phyloP scores from a whole-genome alignment of 148 eudicot genomes.

The Vaccinium vitisidaea region DNA sequence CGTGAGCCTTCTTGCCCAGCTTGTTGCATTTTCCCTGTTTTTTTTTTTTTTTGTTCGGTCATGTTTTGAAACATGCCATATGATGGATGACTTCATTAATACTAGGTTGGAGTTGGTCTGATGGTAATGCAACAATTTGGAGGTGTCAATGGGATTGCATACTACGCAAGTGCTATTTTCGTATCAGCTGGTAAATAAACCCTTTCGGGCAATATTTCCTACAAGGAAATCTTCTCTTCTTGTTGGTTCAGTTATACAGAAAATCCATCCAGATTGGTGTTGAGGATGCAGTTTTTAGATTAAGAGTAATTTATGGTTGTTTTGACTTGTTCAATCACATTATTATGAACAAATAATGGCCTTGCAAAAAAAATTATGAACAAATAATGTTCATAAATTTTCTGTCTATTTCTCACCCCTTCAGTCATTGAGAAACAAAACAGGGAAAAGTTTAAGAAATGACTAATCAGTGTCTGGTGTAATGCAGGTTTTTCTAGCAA shows the following conservation, averaged over 20 bases:
- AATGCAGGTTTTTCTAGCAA: slow-evolving; percentile 58
- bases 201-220: neutral
- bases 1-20: slow-evolving; percentile 33
- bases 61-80: neutral
- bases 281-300: neutral
- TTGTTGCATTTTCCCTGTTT: neutral
- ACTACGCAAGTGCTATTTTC: slow-evolving; percentile 62
- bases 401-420: neutral
- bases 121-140: slow-evolving; percentile 74
- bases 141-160: slow-evolving; percentile 62
- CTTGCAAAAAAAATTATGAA: too few relatives aligned
- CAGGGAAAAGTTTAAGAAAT: neutral
- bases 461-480: neutral
- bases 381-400: neutral
- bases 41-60: neutral
- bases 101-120: slow-evolving; percentile 71
- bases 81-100: neutral
- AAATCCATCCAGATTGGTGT: neutral
- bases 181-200: slow-evolving; percentile 54
- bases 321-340: too few relatives aligned
- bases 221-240: neutral
- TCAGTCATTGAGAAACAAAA: neutral
- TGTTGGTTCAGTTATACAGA: neutral
- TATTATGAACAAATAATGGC: neutral
- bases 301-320: neutral